A percentile compares a stretch with the other conserved stretches of the same genome.
Conservation (phyloP, 2,329 filamentous ascomycete genomes). For the Diaporthe helianthi region DNA sequence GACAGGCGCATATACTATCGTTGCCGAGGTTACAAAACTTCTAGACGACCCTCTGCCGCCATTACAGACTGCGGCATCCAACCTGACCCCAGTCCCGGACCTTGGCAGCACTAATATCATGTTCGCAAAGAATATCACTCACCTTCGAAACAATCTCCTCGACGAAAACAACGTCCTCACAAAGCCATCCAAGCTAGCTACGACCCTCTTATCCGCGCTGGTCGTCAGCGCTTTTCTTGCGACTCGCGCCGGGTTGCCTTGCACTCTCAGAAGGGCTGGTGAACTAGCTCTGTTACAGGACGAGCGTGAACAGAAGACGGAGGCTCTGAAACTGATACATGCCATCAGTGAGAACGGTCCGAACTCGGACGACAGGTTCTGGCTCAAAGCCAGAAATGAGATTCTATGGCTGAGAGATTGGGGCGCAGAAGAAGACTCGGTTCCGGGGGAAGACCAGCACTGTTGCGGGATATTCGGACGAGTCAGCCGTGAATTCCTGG, state of each 20-base stretch:
- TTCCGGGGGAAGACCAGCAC: conserved; percentile 36
- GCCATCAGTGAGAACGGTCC: conserved; percentile 55
- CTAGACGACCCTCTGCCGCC: conserved; percentile 65
- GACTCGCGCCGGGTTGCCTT: conserved; percentile 57
- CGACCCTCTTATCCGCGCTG: conserved; percentile 67
- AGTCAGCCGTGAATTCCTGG: conserved; percentile 67
- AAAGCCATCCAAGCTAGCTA: conserved; percentile 60
- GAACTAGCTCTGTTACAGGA: conserved; percentile 71
- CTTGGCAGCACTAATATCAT: conserved; percentile 45
- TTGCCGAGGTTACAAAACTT: conserved; percentile 64
- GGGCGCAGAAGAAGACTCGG: conserved; percentile 60
- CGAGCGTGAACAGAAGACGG: conserved; percentile 67
- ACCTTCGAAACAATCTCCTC: conserved; percentile 62
- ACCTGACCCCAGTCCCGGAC: conserved; percentile 51
- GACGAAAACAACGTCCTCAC: conserved; percentile 70
- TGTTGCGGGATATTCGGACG: conserved; percentile 64
- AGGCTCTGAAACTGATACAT: conserved; percentile 66
- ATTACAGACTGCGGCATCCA: conserved; percentile 54
- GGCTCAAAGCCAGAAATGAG: conserved; percentile 67
- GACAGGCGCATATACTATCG: conserved; percentile 64
- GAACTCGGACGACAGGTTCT: conserved; percentile 69
- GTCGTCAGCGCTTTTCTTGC: conserved; percentile 67
- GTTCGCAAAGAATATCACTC: conserved; percentile 50
- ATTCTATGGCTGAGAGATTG: conserved; percentile 78
- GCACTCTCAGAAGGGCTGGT: conserved; percentile 60